Evolutionary conservation across 768 basidiomycete genomes (phyloP), one percentile per base, ranked within the genome.

Genomic region (Exidia glandulosa): DNA sequence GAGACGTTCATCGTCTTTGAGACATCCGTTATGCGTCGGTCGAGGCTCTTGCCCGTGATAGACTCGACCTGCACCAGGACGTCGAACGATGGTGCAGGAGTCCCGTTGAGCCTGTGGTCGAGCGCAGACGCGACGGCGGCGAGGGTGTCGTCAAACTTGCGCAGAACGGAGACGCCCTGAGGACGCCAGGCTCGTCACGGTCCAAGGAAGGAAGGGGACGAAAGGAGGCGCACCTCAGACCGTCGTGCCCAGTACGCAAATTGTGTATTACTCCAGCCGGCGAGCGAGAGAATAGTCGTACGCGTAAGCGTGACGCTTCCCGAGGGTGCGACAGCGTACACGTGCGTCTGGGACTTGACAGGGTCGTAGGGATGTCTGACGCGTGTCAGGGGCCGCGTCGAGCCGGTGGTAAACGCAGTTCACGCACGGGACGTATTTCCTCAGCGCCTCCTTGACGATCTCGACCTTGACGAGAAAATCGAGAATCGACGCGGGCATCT

Each of bases 231-330:
- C n/a, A n/a, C n/a, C 66, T 80, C 79, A 4, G 74, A 69, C 32
- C 78, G 77, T 57, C 78, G 77, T n/a, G 78, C 76, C 79, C 78
- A 79, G 61, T 80, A 80, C 52, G 78, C 80, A 56, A 79, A 79
- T 60, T 80, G 79, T 9, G 78, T 79, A 56, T 80, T 79, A 23
- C 79, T 80, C 78, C 78, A 80, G 60, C 78, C 78, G 4, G 78
- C 78, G 56, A 79, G 72, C 50, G 74, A 68, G 56, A 79, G 75
- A 57, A 79, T 75, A 48, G 76, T 76, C 37, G 77, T 74, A 47
- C 79, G 76, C 27, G 77, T 80, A 57, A 79, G 72, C 30, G 72
- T 75, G 57, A 79, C 79, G 60, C 70, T 70, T 41, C 78, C 79
- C 12, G 71, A 66, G 36, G 77, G 76, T 41, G 75, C 72, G 57